phyloP scores from a whole-genome alignment of 768 basidiomycete genomes.

The Crepidotus variabilis region DNA sequence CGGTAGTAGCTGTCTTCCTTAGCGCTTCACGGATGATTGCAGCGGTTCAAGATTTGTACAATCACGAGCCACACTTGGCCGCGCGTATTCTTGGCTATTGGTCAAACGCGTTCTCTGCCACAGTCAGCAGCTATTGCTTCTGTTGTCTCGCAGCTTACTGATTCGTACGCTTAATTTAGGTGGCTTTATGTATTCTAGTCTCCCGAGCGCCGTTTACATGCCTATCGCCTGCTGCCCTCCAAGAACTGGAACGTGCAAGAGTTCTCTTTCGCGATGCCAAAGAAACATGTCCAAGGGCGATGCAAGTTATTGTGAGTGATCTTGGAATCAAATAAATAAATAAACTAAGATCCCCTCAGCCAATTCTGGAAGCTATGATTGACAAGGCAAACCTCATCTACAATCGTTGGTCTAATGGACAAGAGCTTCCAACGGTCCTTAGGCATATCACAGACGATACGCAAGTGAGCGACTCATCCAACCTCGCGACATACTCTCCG shows the following conservation, averaged over 20 bases:
- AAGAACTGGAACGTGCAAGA: slow-evolving; percentile 52
- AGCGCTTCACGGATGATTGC: slow-evolving; percentile 63
- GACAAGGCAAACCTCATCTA: slow-evolving; percentile 49
- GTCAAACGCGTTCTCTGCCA: slow-evolving; percentile 52
- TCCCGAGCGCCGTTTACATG: slow-evolving; percentile 67
- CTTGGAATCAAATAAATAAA: neutral
- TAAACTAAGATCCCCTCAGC: slow-evolving; percentile 23
- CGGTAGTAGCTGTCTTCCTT: slow-evolving; percentile 64
- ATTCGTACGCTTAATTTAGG: slow-evolving; percentile 41
- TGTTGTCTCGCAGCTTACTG: slow-evolving; percentile 49
- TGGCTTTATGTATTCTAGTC: slow-evolving; percentile 50
- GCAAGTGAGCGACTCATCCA: neutral
- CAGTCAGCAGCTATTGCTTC: slow-evolving; percentile 29
- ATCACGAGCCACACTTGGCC: slow-evolving; percentile 55
- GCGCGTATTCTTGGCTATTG: slow-evolving; percentile 50
- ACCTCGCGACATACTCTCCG: neutral
- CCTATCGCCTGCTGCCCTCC: slow-evolving; percentile 57
- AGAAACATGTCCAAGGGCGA: slow-evolving; percentile 40
- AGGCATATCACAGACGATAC: slow-evolving; percentile 30
- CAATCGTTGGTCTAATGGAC: slow-evolving; percentile 41
- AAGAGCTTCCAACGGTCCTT: slow-evolving; percentile 40
- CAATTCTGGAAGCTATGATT: slow-evolving; percentile 46
- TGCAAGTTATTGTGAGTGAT: slow-evolving; percentile 40
- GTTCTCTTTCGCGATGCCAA: slow-evolving; percentile 41
- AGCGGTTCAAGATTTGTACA: slow-evolving; percentile 52